Percentiles rank a stretch among this genome's conserved stretches.
Conservation (phyloP, 2,329 filamentous ascomycete genomes). For the Trichoderma sp. region DNA sequence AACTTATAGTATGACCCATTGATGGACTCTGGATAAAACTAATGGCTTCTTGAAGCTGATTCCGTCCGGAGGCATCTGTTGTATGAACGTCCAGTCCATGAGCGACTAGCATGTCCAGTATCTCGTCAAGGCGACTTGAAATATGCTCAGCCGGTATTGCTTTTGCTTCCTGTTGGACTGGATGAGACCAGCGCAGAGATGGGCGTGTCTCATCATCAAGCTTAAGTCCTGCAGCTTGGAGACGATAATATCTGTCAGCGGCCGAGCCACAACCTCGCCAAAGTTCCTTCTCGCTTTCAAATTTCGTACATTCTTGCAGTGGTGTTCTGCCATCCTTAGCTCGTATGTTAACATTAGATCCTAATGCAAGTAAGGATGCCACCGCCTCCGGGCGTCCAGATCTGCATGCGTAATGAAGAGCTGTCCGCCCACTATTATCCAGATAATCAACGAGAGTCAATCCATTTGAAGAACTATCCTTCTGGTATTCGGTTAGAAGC, state of each 20-base stretch:
- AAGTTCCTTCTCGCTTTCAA: conserved; percentile 11
- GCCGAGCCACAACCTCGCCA: neutral
- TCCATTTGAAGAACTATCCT: neutral
- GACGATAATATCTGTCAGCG: neutral
- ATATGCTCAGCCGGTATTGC: conserved; percentile 3
- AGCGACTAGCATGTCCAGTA: conserved; percentile 25
- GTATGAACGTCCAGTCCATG: conserved; percentile 16
- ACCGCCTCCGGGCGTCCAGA: conserved; percentile 24
- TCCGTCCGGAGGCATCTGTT: neutral
- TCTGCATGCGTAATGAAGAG: conserved; percentile 26
- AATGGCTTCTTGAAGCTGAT: neutral
- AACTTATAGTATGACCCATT: neutral
- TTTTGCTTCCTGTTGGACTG: neutral
- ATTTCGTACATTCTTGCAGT: conserved; percentile 17
- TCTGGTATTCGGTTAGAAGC: conserved; percentile 20
- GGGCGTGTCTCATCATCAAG: neutral
- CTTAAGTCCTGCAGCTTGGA: neutral
- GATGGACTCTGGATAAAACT: neutral
- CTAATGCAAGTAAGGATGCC: conserved; percentile 23
- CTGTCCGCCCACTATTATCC: conserved; percentile 6
- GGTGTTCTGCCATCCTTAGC: neutral
- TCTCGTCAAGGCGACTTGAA: conserved; percentile 20
- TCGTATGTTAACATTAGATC: conserved; percentile 13
- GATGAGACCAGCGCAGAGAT: neutral
- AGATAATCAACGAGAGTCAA: neutral